A percentile compares a stretch with the other conserved stretches of the same genome.
Evolutionary conservation across 176 grass and related monocot species (phyloP).

Genomic region (Otatea glauca): DNA sequence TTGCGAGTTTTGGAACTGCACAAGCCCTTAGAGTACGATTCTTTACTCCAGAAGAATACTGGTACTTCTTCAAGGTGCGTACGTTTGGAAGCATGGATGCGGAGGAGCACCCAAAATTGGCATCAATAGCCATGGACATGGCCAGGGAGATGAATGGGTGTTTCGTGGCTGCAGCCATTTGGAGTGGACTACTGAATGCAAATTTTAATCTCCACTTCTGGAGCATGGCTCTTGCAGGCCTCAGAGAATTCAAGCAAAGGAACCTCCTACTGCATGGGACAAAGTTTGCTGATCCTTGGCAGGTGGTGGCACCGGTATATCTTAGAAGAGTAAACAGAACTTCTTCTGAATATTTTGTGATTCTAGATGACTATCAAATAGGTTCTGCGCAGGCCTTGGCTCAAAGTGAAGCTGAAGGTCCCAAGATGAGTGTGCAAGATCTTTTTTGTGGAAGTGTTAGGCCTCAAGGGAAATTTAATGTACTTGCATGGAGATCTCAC

Average conservation of each 20-base stretch:
- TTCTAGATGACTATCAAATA: not conserved
- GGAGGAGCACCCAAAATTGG: not conserved
- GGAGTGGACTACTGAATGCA: not conserved
- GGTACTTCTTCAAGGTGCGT: constrained; percentile 30
- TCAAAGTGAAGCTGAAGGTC: not conserved
- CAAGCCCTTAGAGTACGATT: not conserved
- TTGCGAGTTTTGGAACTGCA: not conserved
- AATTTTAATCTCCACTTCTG: constrained; percentile 6
- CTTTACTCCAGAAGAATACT: not conserved
- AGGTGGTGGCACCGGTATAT: not conserved
- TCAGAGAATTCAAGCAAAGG: not conserved
- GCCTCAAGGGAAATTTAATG: not conserved
- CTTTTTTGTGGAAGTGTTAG: not conserved
- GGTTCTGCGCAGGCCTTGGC: not conserved
- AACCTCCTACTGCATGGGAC: not conserved
- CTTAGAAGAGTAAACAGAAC: not conserved
- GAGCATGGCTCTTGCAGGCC: not conserved
- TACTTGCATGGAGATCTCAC: not conserved
- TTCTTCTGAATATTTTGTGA: not conserved
- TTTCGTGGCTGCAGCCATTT: not conserved
- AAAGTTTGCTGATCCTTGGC: not conserved
- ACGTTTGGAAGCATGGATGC: constrained; percentile 8
- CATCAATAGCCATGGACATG: constrained; percentile 19
- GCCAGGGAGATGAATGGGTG: not conserved
- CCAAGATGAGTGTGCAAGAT: not conserved